These are phyloP conservation scores for Cubamyces lactineus DNA, from an alignment of 768 basidiomycete genomes.

Conservation along the genomic window DNA sequence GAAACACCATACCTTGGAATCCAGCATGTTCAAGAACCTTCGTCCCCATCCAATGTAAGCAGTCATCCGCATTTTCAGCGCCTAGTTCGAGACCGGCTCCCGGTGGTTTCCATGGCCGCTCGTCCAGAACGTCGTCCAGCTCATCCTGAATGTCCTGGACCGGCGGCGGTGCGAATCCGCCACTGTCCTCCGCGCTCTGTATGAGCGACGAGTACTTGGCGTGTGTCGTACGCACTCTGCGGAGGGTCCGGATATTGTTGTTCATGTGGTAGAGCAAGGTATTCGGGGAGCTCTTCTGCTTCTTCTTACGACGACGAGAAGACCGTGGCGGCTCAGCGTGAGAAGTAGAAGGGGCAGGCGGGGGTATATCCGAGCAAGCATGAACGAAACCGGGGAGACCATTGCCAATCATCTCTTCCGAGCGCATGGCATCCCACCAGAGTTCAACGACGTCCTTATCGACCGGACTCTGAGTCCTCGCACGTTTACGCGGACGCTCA, in stretches of 20 bases:
- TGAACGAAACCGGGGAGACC: constrained; percentile 56
- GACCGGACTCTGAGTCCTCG: constrained; percentile 48
- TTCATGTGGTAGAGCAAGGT: constrained; percentile 74
- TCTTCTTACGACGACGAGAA: constrained; percentile 40
- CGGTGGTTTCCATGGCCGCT: constrained; percentile 56
- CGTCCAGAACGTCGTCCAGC: constrained; percentile 49
- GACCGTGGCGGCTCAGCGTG: constrained; percentile 28
- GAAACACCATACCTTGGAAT: constrained; percentile 73
- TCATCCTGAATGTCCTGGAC: constrained; percentile 30
- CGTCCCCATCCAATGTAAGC: constrained; percentile 68
- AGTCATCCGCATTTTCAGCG: constrained; percentile 60
- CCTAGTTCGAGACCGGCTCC: constrained; percentile 54
- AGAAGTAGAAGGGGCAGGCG: constrained; percentile 27
- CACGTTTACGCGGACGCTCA: constrained; percentile 63
- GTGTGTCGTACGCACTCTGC: constrained; percentile 73
- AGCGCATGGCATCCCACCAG: constrained; percentile 79
- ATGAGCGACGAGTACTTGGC: constrained; percentile 66
- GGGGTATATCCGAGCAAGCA: constrained; percentile 30
- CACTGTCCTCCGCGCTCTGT: constrained; percentile 38
- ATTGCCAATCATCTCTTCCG: constrained; percentile 61
- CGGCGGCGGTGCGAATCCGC: constrained; percentile 16
- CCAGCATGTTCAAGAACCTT: constrained; percentile 90
- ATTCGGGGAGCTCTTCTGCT: constrained; percentile 28
- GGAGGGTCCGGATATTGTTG: constrained; percentile 73
- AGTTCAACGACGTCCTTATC: constrained; percentile 53